phyloP scores from a whole-genome alignment of 495 filamentous ascomycete species.

The Aspergillus nanangensis region DNA sequence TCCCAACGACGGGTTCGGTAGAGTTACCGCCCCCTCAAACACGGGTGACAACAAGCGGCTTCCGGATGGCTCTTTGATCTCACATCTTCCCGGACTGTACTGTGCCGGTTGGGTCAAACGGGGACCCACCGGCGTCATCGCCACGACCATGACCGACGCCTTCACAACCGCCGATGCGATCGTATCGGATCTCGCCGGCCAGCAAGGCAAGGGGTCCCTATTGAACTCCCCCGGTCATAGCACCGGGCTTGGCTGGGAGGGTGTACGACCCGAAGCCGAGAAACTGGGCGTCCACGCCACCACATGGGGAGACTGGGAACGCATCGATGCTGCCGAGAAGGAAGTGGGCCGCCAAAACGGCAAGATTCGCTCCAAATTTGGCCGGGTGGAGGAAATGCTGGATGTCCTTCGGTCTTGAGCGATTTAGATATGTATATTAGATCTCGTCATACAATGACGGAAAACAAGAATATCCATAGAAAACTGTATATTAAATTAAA shows the following conservation, averaged over 20 bases:
- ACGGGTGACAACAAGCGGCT: conserved; percentile 17
- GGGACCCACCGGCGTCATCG: conserved; percentile 93
- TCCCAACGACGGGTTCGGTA: conserved; percentile 77
- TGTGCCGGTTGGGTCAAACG: conserved; percentile 96
- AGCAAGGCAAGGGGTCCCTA: conserved; percentile 34
- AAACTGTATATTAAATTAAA: no score
- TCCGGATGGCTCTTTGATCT: conserved; percentile 34
- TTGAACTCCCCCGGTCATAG: conserved; percentile 36
- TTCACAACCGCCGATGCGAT: conserved; percentile 85
- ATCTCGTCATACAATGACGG: no score
- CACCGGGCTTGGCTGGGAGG: conserved; percentile 70
- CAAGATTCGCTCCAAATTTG: conserved; percentile 85
- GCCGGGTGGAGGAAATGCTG: conserved; percentile 74
- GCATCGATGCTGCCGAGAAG: conserved; percentile 75
- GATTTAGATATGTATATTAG: conserved; percentile 3
- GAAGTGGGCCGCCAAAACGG: conserved; percentile 59
- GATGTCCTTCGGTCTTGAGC: conserved; percentile 36
- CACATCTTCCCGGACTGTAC: conserved; percentile 74
- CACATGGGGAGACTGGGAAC: conserved; percentile 81
- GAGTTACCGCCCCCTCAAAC: conserved; percentile 48
- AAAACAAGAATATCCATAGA: no score
- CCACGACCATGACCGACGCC: conserved; percentile 92
- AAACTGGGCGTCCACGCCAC: conserved; percentile 44
- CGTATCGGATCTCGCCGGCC: conserved; percentile 58
- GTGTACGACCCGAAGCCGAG: conserved; percentile 52